Conservation (phyloP, 352 stramenopile species). For the Globisporangium uncinulatum region DNA sequence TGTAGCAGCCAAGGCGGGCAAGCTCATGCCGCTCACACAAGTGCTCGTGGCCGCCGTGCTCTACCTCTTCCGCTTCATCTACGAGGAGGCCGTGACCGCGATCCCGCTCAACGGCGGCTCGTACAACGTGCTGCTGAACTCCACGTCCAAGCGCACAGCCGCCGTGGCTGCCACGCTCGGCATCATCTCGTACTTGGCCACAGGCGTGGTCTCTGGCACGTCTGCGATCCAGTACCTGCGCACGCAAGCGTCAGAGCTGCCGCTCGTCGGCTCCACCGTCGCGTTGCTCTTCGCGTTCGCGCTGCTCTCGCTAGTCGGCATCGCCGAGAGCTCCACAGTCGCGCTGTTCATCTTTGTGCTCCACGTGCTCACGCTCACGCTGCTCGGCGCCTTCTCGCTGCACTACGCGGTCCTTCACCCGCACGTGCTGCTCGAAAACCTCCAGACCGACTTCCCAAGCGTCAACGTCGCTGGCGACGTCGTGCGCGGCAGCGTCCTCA, state of each 20-base stretch:
- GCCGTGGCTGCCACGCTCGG: constrained; percentile 74
- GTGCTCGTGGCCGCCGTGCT: constrained; percentile 59
- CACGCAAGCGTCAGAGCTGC: constrained; percentile 43
- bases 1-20: constrained; percentile 45
- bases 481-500: constrained; percentile 27
- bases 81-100: constrained; percentile 83
- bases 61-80: constrained; percentile 72
- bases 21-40: constrained; percentile 74
- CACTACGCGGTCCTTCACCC: constrained; percentile 55
- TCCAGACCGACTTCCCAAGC: constrained; percentile 37
- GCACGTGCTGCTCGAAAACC: constrained; percentile 58
- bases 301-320: constrained; percentile 60
- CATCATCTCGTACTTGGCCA: constrained; percentile 88
- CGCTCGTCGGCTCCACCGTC: constrained; percentile 29
- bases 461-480: constrained; percentile 48
- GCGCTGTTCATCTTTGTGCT: constrained; percentile 81
- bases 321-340: constrained; percentile 70
- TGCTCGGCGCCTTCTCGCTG: constrained; percentile 41
- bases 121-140: constrained; percentile 89
- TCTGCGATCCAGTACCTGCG: constrained; percentile 76
- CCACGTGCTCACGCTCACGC: constrained; percentile 60
- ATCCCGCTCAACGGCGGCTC: constrained; percentile 87
- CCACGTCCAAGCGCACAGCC: constrained; percentile 82
- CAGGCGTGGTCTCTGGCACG: constrained; percentile 62
- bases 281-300: constrained; percentile 72